Evolutionary conservation across 192 early-diverging fungal genomes (phyloP), one percentile per base, ranked within the genome.

Genomic region (Pilaira anomala): DNA sequence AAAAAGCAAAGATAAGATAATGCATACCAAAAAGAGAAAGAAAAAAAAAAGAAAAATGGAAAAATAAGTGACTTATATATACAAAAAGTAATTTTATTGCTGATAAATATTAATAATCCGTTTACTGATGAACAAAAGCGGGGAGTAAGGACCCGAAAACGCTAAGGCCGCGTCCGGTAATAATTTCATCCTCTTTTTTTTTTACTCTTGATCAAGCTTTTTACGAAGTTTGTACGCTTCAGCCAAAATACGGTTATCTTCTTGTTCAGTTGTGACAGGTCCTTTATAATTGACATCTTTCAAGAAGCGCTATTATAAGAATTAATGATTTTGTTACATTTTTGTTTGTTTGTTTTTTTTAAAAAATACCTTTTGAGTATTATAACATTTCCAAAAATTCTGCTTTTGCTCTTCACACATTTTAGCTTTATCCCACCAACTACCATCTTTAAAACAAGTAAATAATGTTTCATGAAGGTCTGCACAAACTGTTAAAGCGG

Each of bases 331-430:
- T 28, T 14, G 12, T n/a, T 57, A 9, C n/a, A n/a, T 7, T 29
- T 46, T 36, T 40, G 21, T 42, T 12, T 21, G 6, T n/a, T n/a
- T n/a, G n/a, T n/a, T n/a, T n/a, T n/a, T n/a, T 51, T 28, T 2
- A 33, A 0, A 48, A 8, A 30, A 2, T 55, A 62, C 63, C 63
- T 76, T 76, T 59, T 76, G 74, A 28, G 54, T 28, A 19, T 71
- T 60, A 28, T 57, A 76, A 41, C 74, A 76, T 21, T 62, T 56
- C 74, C 74, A 76, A 40, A 76, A 76, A 3, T 30, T 44, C 26
- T 67, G 68, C 25, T 71, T 70, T 60, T 76, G 74, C 4, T 60
- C 62, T 44, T 76, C 68, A 28, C 74, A 76, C 74, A 76, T 70
- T 33, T 59, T 70, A 2, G 69, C 74, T 50, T 71, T 76, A 30